A percentile compares a stretch with the other conserved stretches of the same genome.
Conservation (phyloP, 1,284 basidiomycete genomes). For the Sporisorium graminicola region DNA sequence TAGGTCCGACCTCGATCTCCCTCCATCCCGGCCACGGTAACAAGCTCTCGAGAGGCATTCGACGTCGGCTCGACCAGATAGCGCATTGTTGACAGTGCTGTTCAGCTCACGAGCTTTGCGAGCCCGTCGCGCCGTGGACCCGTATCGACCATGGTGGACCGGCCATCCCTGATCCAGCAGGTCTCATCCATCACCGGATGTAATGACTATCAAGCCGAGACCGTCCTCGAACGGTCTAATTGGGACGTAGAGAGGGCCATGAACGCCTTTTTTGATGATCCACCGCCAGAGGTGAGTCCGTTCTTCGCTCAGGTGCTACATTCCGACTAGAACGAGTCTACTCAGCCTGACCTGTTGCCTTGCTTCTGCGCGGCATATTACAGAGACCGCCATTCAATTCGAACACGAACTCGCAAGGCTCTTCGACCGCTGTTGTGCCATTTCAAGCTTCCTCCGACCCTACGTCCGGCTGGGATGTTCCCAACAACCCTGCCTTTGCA, state of each 20-base stretch:
- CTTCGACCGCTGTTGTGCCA: conserved; percentile 25
- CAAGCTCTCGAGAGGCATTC: neutral
- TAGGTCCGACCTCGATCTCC: neutral
- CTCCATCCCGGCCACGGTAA: neutral
- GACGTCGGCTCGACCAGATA: neutral
- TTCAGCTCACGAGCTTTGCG: too few relatives aligned
- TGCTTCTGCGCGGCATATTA: neutral
- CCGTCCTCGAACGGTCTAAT: conserved; percentile 35
- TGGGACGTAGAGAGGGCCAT: conserved; percentile 41
- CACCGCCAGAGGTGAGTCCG: conserved; percentile 44
- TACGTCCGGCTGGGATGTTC: conserved; percentile 23
- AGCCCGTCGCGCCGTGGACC: neutral
- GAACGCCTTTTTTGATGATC: conserved; percentile 48
- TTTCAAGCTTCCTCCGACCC: conserved; percentile 9
- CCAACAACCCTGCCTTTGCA: conserved; percentile 17
- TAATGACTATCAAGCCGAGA: conserved; percentile 31
- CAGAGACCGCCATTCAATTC: conserved; percentile 13
- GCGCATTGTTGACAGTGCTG: neutral
- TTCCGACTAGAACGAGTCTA: neutral
- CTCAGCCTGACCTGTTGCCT: neutral
- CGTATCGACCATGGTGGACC: conserved; percentile 21
- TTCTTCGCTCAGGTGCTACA: neutral
- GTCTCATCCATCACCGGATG: conserved; percentile 45
- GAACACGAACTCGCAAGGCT: conserved; percentile 11
- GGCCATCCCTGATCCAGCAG: conserved; percentile 29